Evolutionary conservation across 768 basidiomycete genomes (phyloP), one percentile per base, ranked within the genome.

Genomic region (Auricularia heimuer): DNA sequence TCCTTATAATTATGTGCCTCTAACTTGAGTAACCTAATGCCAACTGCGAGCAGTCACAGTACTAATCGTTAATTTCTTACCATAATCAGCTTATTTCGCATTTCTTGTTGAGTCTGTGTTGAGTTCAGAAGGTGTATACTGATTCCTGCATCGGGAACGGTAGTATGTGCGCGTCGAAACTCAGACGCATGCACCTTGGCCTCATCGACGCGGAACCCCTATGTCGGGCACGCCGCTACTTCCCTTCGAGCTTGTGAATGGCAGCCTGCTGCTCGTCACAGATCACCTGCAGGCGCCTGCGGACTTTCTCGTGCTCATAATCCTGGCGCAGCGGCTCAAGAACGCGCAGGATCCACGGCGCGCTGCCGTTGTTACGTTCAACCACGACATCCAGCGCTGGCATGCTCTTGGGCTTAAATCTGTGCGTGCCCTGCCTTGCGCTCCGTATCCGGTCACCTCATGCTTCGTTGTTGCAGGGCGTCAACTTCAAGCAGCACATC

Each of bases 201-300:
- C 47, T 10, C 18, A 11, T 18, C 47, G 47, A 51, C 47, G 47
- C 47, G 47, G 16, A 51, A 10, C 56, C 56, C 12, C 24, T 14
- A 60, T 60, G 56, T 24, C 56, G 11, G 56, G 56, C 56, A 60
- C 56, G 1, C 56, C 56, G 18, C 56, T 60, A 1, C 56, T 60
- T 10, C 56, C 56, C 24, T 34, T 60, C 3, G 56, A 60, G 29
- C 56, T 60, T 29, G 21, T 14, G 24, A 14, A 24, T 24, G 24
- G 8, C 29, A 24, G 14, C 8, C 69, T 85, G 16, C 69, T 89
- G 11, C 75, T 92, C 0, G 78, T 92, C 4, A 88, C 89, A 4
- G 90, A 92, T 69, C 81, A 89, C 62, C 77, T 92, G 0, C 76
- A 80, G 0, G 82, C 90, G 0, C 86, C 90, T 1, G 87, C 85